Evolutionary conservation across 352 stramenopile species (phyloP).

Genomic region (Chrysophaeum taylorii): DNA sequence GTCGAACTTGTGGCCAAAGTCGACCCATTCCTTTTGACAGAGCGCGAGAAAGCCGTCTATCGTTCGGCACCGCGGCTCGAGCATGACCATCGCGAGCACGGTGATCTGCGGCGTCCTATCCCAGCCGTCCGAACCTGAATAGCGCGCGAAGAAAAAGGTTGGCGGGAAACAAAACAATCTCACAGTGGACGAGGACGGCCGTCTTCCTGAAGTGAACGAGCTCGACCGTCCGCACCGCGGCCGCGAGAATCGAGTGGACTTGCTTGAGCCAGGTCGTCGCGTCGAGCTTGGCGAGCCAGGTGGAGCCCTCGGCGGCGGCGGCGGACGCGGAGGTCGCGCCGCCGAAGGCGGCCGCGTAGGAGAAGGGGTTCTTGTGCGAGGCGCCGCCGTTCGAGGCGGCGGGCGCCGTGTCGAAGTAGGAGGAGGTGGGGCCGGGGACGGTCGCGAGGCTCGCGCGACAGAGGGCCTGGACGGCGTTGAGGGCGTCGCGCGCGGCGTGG

Average conservation of each 20-base stretch:
- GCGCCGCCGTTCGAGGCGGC: too few relatives aligned
- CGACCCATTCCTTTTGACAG: conserved; percentile 98
- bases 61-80: conserved; percentile 95
- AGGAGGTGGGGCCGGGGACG: conserved; percentile 26
- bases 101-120: conserved; percentile 96
- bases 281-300: conserved; percentile 75
- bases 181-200: conserved; percentile 93
- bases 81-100: conserved; percentile 82
- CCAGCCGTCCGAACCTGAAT: conserved; percentile 89
- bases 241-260: conserved; percentile 80
- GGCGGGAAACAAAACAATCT: too few relatives aligned
- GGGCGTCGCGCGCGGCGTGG: conserved; percentile 84
- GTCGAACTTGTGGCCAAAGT: conserved; percentile 96
- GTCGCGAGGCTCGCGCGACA: conserved; percentile 39
- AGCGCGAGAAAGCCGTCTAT: conserved; percentile 87
- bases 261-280: conserved; percentile 88
- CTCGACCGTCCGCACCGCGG: conserved; percentile 77
- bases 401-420: too few relatives aligned
- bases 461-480: conserved; percentile 68
- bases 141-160: too few relatives aligned
- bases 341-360: too few relatives aligned
- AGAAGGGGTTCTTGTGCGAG: too few relatives aligned
- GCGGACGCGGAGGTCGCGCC: not conserved
- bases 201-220: conserved; percentile 78
- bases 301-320: conserved; percentile 43